Evolutionary conservation across 495 filamentous ascomycete species (phyloP).

Genomic region (Penicillium fimorum): DNA sequence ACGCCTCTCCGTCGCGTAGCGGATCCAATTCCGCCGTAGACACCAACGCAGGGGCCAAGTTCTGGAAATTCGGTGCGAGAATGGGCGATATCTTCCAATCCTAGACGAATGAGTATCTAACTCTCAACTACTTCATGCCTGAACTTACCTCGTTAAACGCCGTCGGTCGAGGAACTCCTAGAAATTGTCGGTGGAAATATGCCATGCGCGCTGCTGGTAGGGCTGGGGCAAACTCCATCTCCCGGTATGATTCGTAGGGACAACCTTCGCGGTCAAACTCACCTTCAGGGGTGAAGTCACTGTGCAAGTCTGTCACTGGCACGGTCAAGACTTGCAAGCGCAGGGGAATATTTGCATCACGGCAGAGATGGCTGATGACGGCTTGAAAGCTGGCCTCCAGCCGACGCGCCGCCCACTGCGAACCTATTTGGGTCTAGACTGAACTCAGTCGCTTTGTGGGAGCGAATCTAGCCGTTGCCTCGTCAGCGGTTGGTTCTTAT

Average conservation of each 20-base stretch:
- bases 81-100: constrained; percentile 45
- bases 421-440: constrained; percentile 33
- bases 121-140: background rate
- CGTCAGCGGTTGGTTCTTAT: background rate
- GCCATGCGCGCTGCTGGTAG: constrained; percentile 39
- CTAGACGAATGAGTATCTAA: constrained; percentile 16
- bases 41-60: constrained; percentile 46
- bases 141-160: constrained; percentile 32
- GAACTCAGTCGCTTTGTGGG: constrained; percentile 32
- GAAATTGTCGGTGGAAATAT: constrained; percentile 40
- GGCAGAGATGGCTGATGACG: constrained; percentile 38
- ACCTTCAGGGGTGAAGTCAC: constrained; percentile 34
- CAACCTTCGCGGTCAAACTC: constrained; percentile 35
- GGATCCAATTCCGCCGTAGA: constrained; percentile 47
- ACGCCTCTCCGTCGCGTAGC: constrained; percentile 44
- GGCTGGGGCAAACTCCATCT: constrained; percentile 40
- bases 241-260: constrained; percentile 40
- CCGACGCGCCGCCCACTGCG: constrained; percentile 38
- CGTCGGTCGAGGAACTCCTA: constrained; percentile 35
- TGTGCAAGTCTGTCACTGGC: constrained; percentile 38
- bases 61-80: constrained; percentile 30
- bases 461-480: constrained; percentile 26
- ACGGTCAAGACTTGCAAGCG: constrained; percentile 38
- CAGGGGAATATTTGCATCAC: constrained; percentile 34
- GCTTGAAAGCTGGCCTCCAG: constrained; percentile 40